Conservation (phyloP, 1,139 yeast species). For the Kodamaea plutei region DNA sequence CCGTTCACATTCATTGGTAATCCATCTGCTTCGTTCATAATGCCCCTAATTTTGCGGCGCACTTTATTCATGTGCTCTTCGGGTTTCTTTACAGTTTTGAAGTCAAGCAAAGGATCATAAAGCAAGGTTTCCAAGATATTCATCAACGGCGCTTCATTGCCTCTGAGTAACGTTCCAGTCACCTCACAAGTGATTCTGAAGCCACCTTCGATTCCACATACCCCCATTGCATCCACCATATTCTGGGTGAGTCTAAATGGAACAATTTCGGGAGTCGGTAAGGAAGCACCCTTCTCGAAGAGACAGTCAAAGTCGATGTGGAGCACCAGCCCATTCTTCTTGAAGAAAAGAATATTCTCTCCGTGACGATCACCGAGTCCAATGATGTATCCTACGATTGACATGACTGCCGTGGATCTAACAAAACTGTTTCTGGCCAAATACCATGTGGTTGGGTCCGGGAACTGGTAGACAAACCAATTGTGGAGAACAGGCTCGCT, state of each 20-base stretch:
- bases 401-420: conserved; percentile 91
- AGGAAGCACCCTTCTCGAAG: conserved; percentile 74
- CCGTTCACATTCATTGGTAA: conserved; percentile 88
- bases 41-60: conserved; percentile 78
- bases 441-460: conserved; percentile 90
- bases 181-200: conserved; percentile 86
- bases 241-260: conserved; percentile 91
- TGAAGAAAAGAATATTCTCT: conserved; percentile 78
- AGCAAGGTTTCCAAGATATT: conserved; percentile 88
- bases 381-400: conserved; percentile 88
- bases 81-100: conserved; percentile 51
- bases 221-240: conserved; percentile 88
- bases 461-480: conserved; percentile 86
- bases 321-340: conserved; percentile 70
- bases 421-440: conserved; percentile 70
- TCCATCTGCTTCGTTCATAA: conserved; percentile 73
- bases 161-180: conserved; percentile 67
- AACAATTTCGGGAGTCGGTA: conserved; percentile 84
- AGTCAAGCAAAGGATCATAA: conserved; percentile 85
- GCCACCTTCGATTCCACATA: conserved; percentile 85
- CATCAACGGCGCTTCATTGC: conserved; percentile 83
- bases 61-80: conserved; percentile 71
- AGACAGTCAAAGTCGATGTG: conserved; percentile 97
- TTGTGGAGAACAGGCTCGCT: conserved; percentile 76
- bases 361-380: conserved; percentile 96